phyloP scores from a whole-genome alignment of 257 asterid genomes.

The Cruciata laevipes region DNA sequence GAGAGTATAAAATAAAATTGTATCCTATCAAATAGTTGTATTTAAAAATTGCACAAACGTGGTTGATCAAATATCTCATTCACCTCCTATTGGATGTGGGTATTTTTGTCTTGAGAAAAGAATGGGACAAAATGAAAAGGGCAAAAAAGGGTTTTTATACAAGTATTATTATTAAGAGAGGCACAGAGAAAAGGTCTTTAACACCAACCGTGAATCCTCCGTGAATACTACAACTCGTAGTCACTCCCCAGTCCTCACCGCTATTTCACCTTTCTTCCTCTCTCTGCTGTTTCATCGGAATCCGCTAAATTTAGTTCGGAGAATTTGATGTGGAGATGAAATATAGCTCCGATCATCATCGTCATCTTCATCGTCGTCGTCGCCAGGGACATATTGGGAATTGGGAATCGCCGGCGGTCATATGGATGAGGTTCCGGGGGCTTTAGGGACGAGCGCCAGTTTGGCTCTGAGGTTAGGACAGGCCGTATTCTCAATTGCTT shows the following conservation, averaged over 20 bases:
- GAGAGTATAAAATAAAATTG: no score
- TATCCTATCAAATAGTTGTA: neutral
- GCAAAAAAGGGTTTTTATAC: neutral
- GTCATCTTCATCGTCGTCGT: neutral
- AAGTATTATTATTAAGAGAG: neutral
- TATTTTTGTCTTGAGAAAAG: neutral
- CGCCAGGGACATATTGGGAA: neutral
- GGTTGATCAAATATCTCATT: neutral
- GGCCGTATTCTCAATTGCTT: conserved; percentile 73
- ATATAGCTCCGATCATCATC: conserved; percentile 16
- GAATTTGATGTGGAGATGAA: conserved; percentile 20
- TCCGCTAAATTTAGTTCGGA: neutral
- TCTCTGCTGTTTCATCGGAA: neutral
- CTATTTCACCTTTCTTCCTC: conserved; percentile 1
- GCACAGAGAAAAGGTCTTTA: conserved; percentile 17
- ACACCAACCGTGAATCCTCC: conserved; percentile 14
- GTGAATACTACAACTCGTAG: neutral
- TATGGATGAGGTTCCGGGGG: conserved; percentile 92
- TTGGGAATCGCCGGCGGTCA: conserved; percentile 18
- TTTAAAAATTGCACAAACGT: neutral
- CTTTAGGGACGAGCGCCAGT: conserved; percentile 87
- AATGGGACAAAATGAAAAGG: neutral
- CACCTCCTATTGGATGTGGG: neutral
- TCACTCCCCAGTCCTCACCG: conserved; percentile 2
- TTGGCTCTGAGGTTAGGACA: conserved; percentile 91